Conservation (phyloP, 2,329 filamentous ascomycete species). For the Mycosphaerella arachidis region DNA sequence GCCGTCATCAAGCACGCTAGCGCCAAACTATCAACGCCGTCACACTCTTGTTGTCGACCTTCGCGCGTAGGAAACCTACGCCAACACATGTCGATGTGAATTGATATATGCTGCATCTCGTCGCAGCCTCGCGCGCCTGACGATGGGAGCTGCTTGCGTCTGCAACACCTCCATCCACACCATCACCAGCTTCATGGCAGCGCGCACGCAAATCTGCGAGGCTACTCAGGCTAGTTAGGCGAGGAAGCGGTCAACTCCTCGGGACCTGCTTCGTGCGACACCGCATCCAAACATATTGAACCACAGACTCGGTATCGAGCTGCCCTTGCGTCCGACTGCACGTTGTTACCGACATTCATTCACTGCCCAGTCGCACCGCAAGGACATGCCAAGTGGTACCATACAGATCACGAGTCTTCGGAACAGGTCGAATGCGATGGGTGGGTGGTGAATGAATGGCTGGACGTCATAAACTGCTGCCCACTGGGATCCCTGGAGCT, state of each 20-base stretch:
- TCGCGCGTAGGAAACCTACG: constrained; percentile 2
- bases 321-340: constrained; percentile 17
- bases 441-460: constrained; percentile 14
- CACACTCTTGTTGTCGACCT: constrained; percentile 1
- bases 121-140: background rate
- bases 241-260: constrained; percentile 6
- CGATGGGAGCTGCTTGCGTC: background rate
- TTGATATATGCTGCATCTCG: background rate
- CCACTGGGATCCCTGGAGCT: constrained; percentile 10
- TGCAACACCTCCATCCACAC: background rate
- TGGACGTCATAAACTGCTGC: constrained; percentile 7
- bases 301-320: constrained; percentile 11
- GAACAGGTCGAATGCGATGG: background rate
- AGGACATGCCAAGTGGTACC: constrained; percentile 15
- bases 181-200: background rate
- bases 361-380: constrained; percentile 14
- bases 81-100: background rate
- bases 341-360: constrained; percentile 4
- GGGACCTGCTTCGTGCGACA: constrained; percentile 13
- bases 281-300: background rate
- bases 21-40: constrained; percentile 1
- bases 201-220: background rate
- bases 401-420: constrained; percentile 11
- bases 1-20: background rate
- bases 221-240: background rate